These are phyloP conservation scores for Coemansia sp. DNA, from an alignment of 192 early-diverging fungal genomes.

Conservation along the genomic window DNA sequence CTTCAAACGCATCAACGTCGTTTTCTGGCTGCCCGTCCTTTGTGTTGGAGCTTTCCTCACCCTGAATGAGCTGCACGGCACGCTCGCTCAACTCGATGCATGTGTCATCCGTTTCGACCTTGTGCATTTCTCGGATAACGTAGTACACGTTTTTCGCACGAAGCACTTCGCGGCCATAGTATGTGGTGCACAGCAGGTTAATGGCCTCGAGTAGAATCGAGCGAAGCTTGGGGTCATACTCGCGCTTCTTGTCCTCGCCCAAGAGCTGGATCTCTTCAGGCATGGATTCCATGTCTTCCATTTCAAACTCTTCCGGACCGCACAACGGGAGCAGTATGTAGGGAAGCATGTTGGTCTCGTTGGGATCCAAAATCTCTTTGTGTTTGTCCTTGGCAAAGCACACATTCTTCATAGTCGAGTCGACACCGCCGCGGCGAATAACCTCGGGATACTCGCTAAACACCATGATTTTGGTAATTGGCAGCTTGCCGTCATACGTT, in stretches of 20 bases:
- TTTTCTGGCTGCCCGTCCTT: conserved; percentile 25
- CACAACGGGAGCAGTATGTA: conserved; percentile 85
- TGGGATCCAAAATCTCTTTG: conserved; percentile 60
- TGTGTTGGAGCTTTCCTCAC: conserved; percentile 63
- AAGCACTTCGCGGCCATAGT: conserved; percentile 73
- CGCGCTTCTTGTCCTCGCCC: conserved; percentile 79
- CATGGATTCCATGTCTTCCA: conserved; percentile 91
- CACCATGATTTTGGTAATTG: conserved; percentile 80
- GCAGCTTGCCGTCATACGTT: conserved; percentile 61
- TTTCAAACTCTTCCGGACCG: conserved; percentile 87
- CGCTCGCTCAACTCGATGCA: conserved; percentile 70
- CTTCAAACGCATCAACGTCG: conserved; percentile 30
- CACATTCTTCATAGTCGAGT: conserved; percentile 85
- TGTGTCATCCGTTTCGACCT: conserved; percentile 66
- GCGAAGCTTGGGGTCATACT: conserved; percentile 71
- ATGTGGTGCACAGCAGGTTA: conserved; percentile 72
- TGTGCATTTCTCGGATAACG: conserved; percentile 80
- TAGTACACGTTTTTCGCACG: conserved; percentile 81
- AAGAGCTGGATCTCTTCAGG: conserved; percentile 90
- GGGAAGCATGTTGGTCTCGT: conserved; percentile 77
- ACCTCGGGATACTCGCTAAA: conserved; percentile 79
- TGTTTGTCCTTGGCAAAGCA: conserved; percentile 77
- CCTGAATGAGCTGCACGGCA: conserved; percentile 82
- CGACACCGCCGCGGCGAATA: conserved; percentile 88
- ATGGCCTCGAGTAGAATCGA: conserved; percentile 76